Base-by-base conservation (phyloP, 306 rosid species). In the Abrus pulchellus region DNA sequence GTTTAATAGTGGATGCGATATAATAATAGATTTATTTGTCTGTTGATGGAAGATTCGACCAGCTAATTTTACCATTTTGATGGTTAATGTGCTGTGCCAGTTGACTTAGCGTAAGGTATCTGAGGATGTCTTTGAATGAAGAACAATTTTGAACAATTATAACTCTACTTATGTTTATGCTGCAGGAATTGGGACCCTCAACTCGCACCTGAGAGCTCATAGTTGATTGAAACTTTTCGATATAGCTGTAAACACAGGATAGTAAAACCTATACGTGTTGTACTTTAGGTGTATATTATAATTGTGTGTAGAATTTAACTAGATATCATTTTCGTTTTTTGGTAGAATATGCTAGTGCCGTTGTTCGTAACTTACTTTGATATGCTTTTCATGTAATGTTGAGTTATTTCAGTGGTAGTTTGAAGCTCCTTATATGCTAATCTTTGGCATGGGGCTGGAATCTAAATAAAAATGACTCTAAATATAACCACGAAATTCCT, bases 171-270 rank as follows among this genome's bases (percentile, higher is more conserved):
- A 36, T 47, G 5, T 29, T 54, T 81, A 50, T 84, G 78, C 11
- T 77, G 85, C 91, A 87, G 91, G 82, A 49, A 83, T 75, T 62
- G 84, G 70, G 55, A 79, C 61, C 72, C 50, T 80, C 47, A 75
- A 83, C 36, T 80, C 89, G 1, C 82, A 55, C 66, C 77, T 68
- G 48, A 78, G 85, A 81, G 80, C 88, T 74, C 76, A 68, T 73
- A 45, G 78, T 88, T 75, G 86, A 90, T 77, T 84, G 77, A 76
- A 68, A 45, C 66, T 44, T 64, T 65, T 40, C 77, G 76, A 59
- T 66, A 30, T 65, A 68, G 54, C 57, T 48, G 52, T 47, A 5
- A 62, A 78, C 44, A 43, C 30, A 48, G 52, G 56, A 59, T 48
- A 66, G 65, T 50, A 30, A 49, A 41, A 71, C 75, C 71, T 68